Percentiles rank a stretch among this genome's conserved stretches.
phyloP scores from a whole-genome alignment of 2,329 filamentous ascomycete species.

The Pestalotiopsis sp. region DNA sequence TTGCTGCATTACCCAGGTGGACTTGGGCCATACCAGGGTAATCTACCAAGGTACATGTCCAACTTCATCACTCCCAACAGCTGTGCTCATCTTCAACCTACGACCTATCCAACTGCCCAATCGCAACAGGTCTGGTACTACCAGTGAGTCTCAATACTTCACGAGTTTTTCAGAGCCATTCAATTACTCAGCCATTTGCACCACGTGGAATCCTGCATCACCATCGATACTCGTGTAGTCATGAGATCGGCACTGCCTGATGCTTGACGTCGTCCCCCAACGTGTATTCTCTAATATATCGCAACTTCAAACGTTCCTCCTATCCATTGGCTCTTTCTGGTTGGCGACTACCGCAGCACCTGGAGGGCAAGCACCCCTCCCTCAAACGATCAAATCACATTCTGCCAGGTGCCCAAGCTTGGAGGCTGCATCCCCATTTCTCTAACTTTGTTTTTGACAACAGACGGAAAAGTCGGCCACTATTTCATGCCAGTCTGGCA shows the following conservation, averaged over 20 bases:
- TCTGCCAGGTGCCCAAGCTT: not conserved
- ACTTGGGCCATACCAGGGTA: not conserved
- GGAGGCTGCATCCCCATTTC: not conserved
- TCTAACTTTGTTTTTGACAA: not conserved
- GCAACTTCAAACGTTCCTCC: not conserved
- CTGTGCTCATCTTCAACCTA: too few species aligned
- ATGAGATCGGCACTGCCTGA: not conserved
- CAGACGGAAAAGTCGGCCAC: not conserved
- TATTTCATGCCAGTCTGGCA: not conserved
- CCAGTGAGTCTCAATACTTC: too few species aligned
- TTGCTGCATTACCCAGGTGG: too few species aligned
- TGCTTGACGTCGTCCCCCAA: not conserved
- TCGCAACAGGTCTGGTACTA: too few species aligned
- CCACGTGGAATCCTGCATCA: too few species aligned
- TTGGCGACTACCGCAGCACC: too few species aligned
- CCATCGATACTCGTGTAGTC: too few species aligned
- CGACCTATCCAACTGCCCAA: too few species aligned
- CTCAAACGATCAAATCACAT: not conserved
- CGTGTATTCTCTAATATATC: not conserved
- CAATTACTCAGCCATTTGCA: too few species aligned
- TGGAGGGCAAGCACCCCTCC: not conserved
- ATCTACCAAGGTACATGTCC: not conserved
- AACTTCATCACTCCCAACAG: not conserved
- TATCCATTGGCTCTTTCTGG: not conserved
- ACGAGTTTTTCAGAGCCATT: too few species aligned